These are phyloP conservation scores for Passalora sequoiae DNA, from an alignment of 2,329 filamentous ascomycete genomes.

Conservation along the genomic window DNA sequence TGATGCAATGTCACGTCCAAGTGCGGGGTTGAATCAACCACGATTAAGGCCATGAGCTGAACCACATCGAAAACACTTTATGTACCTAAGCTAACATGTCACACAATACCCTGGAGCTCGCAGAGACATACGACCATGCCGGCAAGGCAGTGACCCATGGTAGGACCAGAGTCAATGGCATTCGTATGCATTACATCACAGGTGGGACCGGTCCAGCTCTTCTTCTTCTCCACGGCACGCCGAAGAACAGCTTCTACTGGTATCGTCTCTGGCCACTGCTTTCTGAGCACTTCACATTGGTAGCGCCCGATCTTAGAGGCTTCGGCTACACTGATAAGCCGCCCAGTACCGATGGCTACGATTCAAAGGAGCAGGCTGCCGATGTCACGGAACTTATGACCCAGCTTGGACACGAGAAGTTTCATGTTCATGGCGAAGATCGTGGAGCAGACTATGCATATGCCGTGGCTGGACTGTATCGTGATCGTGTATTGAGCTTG, in stretches of 20 bases:
- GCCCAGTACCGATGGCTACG: slow-evolving; percentile 36
- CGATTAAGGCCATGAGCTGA: too few relatives aligned
- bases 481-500: slow-evolving; percentile 31
- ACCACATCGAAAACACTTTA: too few relatives aligned
- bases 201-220: slow-evolving; percentile 29
- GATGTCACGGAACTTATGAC: slow-evolving; percentile 36
- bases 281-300: slow-evolving; percentile 34
- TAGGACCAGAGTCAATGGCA: slow-evolving; percentile 31
- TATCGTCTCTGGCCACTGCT: slow-evolving; percentile 35
- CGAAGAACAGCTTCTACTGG: slow-evolving; percentile 36
- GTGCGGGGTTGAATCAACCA: slow-evolving; percentile 1
- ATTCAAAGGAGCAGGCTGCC: slow-evolving; percentile 34
- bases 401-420: slow-evolving; percentile 32
- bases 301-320: slow-evolving; percentile 36
- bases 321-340: slow-evolving; percentile 40
- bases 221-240: slow-evolving; percentile 32
- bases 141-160: slow-evolving; percentile 28
- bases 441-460: slow-evolving; percentile 36
- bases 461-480: slow-evolving; percentile 31
- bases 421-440: slow-evolving; percentile 35
- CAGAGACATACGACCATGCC: slow-evolving; percentile 32
- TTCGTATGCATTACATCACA: slow-evolving; percentile 34
- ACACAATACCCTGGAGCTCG: slow-evolving; percentile 18
- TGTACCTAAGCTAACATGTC: too few relatives aligned
- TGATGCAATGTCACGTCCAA: slow-evolving; percentile 2